Conservation (phyloP, 2,329 filamentous ascomycete species). For the Clathrospora elynae region DNA sequence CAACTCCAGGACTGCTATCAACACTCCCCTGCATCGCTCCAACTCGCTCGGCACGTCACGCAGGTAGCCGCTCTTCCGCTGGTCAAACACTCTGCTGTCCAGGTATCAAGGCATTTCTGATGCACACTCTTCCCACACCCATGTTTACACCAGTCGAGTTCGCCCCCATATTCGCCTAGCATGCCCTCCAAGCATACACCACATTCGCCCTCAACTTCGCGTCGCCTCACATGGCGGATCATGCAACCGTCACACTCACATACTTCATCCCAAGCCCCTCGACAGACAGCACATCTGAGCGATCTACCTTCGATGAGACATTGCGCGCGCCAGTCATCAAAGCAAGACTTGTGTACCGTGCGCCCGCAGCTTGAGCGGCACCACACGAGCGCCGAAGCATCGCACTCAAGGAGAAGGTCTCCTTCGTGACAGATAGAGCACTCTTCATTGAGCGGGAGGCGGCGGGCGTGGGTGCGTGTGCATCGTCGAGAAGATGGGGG, state of each 20-base stretch:
- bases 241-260: slow-evolving; percentile 12
- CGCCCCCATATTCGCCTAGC: not conserved
- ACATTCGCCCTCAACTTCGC: slow-evolving; percentile 1
- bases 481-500: slow-evolving; percentile 1
- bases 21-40: no score
- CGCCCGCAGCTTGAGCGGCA: slow-evolving; percentile 24
- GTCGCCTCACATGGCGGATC: slow-evolving; percentile 1
- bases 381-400: slow-evolving; percentile 19
- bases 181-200: slow-evolving; percentile 12
- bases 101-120: slow-evolving; percentile 15
- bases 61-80: slow-evolving; percentile 2
- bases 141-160: slow-evolving; percentile 21
- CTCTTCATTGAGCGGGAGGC: slow-evolving; percentile 17
- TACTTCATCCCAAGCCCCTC: slow-evolving; percentile 15
- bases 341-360: slow-evolving; percentile 22
- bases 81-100: slow-evolving; percentile 7
- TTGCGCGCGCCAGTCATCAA: slow-evolving; percentile 16
- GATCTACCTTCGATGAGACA: not conserved
- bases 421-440: slow-evolving; percentile 31
- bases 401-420: slow-evolving; percentile 4
- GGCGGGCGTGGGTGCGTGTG: slow-evolving; percentile 19
- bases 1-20: no score
- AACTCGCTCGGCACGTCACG: slow-evolving; percentile 11
- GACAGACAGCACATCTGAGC: slow-evolving; percentile 19
- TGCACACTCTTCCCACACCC: slow-evolving; percentile 26